Evolutionary conservation across 2,329 filamentous ascomycete genomes (phyloP).

Genomic region (Reticulascus tulasneorum): DNA sequence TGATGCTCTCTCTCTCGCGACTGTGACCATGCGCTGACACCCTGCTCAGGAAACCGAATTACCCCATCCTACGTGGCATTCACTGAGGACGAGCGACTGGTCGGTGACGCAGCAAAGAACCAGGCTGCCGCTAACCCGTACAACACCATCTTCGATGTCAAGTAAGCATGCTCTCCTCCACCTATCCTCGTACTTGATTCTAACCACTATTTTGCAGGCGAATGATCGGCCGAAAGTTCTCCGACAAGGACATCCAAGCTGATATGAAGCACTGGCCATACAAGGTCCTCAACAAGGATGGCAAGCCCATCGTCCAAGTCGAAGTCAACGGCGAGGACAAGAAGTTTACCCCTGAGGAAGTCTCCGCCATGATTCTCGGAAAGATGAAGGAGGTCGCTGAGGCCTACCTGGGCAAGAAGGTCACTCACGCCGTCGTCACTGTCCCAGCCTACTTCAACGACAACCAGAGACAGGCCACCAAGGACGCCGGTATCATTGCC

Average conservation of each 20-base stretch:
- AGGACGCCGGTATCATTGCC: conserved; percentile 88
- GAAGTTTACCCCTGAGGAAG: conserved; percentile 75
- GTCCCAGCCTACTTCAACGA: conserved; percentile 99
- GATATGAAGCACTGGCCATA: conserved; percentile 99
- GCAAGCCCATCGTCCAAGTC: conserved; percentile 82
- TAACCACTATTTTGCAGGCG: conserved; percentile 49
- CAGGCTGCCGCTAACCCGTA: conserved; percentile 78
- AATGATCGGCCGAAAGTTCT: conserved; percentile 79
- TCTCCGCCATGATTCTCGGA: conserved; percentile 75
- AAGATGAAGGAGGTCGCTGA: conserved; percentile 86
- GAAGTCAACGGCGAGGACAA: conserved; percentile 61
- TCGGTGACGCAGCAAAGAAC: conserved; percentile 97
- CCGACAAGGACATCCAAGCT: conserved; percentile 80
- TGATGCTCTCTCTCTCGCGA: background rate
- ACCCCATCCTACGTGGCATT: conserved; percentile 94
- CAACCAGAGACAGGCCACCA: conserved; percentile 94
- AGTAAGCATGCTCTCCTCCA: conserved; percentile 54
- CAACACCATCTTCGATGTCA: conserved; percentile 77
- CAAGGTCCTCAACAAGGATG: conserved; percentile 85
- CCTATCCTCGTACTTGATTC: background rate
- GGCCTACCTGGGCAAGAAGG: conserved; percentile 75
- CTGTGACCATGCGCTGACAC: conserved; percentile 8
- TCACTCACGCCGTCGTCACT: conserved; percentile 85
- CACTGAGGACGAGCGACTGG: conserved; percentile 93
- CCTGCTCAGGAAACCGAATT: conserved; percentile 71